Conservation (phyloP, 2,329 filamentous ascomycete genomes). For the Hymenoscyphus repandus region DNA sequence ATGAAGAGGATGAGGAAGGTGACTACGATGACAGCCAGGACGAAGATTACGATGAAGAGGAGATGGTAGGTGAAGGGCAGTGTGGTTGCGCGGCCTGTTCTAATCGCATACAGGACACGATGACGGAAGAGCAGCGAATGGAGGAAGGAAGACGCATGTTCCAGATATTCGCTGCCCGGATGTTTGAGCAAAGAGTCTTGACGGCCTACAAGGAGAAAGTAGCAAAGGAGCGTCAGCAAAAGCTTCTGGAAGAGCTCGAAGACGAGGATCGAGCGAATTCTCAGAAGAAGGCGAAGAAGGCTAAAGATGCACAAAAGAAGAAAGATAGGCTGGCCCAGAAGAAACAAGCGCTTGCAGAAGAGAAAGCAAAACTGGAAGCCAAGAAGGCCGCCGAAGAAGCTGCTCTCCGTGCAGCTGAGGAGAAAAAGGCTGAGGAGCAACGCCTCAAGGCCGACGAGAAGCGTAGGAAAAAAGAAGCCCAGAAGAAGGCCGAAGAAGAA, state of each 20-base stretch:
- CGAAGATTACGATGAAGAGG: slow-evolving; percentile 73
- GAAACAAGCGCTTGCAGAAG: slow-evolving; percentile 84
- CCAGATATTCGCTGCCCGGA: slow-evolving; percentile 96
- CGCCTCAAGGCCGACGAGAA: slow-evolving; percentile 82
- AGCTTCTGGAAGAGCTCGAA: slow-evolving; percentile 84
- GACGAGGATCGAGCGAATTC: slow-evolving; percentile 74
- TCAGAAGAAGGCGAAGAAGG: slow-evolving; percentile 85
- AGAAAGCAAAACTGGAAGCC: slow-evolving; percentile 80
- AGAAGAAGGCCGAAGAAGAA: slow-evolving; percentile 86
- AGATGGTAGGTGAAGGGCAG: slow-evolving; percentile 46
- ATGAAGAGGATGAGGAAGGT: slow-evolving; percentile 54
- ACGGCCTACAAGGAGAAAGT: slow-evolving; percentile 98
- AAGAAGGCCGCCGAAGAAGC: slow-evolving; percentile 86
- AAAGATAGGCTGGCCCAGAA: slow-evolving; percentile 91
- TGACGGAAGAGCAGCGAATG: slow-evolving; percentile 99
- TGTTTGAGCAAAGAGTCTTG: slow-evolving; percentile 97
- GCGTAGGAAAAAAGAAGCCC: slow-evolving; percentile 82
- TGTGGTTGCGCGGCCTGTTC: slow-evolving; percentile 26
- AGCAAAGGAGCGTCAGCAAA: slow-evolving; percentile 82
- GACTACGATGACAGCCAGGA: slow-evolving; percentile 59
- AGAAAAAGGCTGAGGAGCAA: slow-evolving; percentile 74
- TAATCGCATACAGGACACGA: slow-evolving; percentile 65
- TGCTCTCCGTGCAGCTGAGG: slow-evolving; percentile 68
- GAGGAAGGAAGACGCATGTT: slow-evolving; percentile 98
- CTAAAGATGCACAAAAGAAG: slow-evolving; percentile 88